phyloP scores from a whole-genome alignment of 768 basidiomycete genomes.

The Porpolomopsis calyptriformis region DNA sequence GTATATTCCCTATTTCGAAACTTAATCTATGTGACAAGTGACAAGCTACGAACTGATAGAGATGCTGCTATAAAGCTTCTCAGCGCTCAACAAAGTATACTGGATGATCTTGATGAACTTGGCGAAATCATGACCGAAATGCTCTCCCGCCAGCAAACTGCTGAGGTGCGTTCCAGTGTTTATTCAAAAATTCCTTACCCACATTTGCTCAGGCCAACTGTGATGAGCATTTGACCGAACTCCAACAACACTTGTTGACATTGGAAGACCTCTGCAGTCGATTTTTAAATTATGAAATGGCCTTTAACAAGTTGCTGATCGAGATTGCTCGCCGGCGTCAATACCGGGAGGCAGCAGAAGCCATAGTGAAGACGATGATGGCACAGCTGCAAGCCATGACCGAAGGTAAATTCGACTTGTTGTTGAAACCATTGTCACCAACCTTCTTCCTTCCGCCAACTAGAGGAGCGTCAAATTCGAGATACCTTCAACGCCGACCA shows the following conservation, averaged over 20 bases:
- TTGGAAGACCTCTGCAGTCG: slow-evolving; percentile 56
- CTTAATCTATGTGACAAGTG: slow-evolving; percentile 27
- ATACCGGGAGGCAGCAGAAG: slow-evolving; percentile 57
- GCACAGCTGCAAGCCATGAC: slow-evolving; percentile 53
- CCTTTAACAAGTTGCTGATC: slow-evolving; percentile 62
- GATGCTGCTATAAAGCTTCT: slow-evolving; percentile 36
- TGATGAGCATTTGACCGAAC: slow-evolving; percentile 39
- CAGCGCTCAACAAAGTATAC: slow-evolving; percentile 34
- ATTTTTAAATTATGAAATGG: slow-evolving; percentile 58
- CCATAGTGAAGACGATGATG: slow-evolving; percentile 56
- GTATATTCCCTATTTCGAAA: slow-evolving; percentile 1
- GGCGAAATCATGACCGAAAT: slow-evolving; percentile 74
- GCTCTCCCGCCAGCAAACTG: slow-evolving; percentile 54
- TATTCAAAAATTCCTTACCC: neutral
- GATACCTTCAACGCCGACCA: slow-evolving; percentile 64
- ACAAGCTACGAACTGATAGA: slow-evolving; percentile 37
- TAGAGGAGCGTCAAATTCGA: slow-evolving; percentile 61
- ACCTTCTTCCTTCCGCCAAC: neutral
- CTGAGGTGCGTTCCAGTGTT: slow-evolving; percentile 41
- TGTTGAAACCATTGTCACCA: neutral
- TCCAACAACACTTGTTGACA: slow-evolving; percentile 52
- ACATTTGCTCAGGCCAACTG: slow-evolving; percentile 33
- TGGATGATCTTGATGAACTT: slow-evolving; percentile 65
- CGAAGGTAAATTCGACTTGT: slow-evolving; percentile 39
- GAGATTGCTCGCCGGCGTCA: slow-evolving; percentile 62